Evolutionary conservation across 441 rosid genomes (phyloP).

Genomic region (Capsella rubella): DNA sequence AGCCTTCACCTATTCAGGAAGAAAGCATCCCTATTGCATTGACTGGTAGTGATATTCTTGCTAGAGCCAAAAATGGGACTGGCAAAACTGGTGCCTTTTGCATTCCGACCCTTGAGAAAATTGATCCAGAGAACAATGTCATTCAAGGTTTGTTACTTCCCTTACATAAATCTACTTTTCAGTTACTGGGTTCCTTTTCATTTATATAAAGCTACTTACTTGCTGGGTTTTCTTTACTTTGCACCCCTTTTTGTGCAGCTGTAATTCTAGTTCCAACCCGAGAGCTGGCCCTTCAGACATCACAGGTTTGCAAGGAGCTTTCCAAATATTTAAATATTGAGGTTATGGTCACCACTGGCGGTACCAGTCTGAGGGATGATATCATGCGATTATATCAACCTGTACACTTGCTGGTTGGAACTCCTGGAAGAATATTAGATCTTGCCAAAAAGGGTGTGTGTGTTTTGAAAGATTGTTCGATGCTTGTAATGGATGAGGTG

Average conservation of each 20-base stretch:
- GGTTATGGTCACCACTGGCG: constrained; percentile 95
- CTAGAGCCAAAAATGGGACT: constrained; percentile 94
- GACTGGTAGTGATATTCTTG: constrained; percentile 93
- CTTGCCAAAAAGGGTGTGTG: constrained; percentile 88
- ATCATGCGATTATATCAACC: constrained; percentile 93
- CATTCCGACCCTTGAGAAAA: constrained; percentile 87
- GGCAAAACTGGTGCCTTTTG: constrained; percentile 96
- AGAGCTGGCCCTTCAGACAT: constrained; percentile 92
- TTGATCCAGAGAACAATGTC: constrained; percentile 79
- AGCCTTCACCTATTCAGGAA: constrained; percentile 95
- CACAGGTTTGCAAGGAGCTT: constrained; percentile 95
- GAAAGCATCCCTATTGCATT: constrained; percentile 95
- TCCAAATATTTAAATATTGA: constrained; percentile 83
- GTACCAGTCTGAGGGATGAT: constrained; percentile 94
- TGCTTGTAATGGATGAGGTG: constrained; percentile 97
- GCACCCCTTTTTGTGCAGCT: constrained; percentile 52
- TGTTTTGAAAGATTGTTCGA: constrained; percentile 80
- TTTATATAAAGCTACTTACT: neutral
- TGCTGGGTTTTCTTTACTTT: neutral
- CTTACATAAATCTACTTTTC: neutral
- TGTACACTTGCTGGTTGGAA: constrained; percentile 87
- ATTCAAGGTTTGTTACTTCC: constrained; percentile 69
- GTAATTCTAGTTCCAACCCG: constrained; percentile 89
- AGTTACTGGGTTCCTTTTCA: no score
- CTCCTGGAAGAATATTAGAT: constrained; percentile 92